These are phyloP conservation scores for Tetrahymena elliotti DNA, from an alignment of 73 alveolate genomes.

Conservation along the genomic window DNA sequence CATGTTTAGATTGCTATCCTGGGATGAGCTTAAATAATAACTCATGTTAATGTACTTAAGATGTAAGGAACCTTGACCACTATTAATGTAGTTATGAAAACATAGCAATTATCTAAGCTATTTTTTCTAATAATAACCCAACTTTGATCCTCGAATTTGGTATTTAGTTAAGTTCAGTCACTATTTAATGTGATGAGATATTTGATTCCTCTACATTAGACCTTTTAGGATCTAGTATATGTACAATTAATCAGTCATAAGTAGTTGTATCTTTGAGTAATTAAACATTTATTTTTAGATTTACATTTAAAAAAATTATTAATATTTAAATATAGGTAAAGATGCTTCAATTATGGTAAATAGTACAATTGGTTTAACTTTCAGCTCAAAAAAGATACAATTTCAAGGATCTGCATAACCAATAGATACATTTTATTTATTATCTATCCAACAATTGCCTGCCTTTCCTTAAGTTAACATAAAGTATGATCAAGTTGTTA, in stretches of 20 bases:
- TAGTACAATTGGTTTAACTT: neutral
- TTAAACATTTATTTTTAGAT: no score
- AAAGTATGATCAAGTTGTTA: no score
- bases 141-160: neutral
- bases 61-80: neutral
- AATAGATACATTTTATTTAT: neutral
- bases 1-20: neutral
- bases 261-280: neutral
- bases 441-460: neutral
- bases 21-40: no score
- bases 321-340: neutral
- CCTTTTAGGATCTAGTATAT: neutral
- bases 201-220: neutral
- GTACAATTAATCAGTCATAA: neutral
- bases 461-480: neutral
- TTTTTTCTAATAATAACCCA: neutral
- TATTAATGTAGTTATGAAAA: neutral
- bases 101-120: neutral
- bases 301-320: no score
- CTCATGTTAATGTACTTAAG: no score
- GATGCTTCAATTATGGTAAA: neutral
- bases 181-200: neutral
- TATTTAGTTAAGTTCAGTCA: no score
- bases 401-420: neutral
- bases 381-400: neutral